These are phyloP conservation scores for Chlorella sp. DNA, from an alignment of 139 green algal species.

Conservation along the genomic window DNA sequence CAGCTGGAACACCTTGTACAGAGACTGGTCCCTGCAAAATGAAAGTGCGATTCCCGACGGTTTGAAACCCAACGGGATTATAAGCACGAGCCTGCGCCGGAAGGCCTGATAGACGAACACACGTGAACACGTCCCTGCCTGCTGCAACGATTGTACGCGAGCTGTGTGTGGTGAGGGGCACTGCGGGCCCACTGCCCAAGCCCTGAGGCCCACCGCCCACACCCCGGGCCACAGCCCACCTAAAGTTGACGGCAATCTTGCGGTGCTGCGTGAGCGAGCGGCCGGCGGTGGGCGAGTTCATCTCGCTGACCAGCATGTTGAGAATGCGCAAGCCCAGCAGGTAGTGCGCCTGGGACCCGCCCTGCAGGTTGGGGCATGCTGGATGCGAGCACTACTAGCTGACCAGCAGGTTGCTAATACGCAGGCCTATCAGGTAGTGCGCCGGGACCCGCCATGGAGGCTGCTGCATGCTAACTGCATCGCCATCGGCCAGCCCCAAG, in stretches of 20 bases:
- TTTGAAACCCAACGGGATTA: too few relatives aligned
- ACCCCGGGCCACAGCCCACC: not conserved
- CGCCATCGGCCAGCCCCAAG: too few relatives aligned
- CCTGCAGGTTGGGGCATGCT: slow-evolving; percentile 19
- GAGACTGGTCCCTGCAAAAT: slow-evolving; percentile 20
- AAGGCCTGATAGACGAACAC: too few relatives aligned
- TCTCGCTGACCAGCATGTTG: slow-evolving; percentile 89
- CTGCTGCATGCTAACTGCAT: slow-evolving; percentile 2
- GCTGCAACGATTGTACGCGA: too few relatives aligned
- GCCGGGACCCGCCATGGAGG: slow-evolving; percentile 23
- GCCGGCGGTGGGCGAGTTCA: slow-evolving; percentile 89
- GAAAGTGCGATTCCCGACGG: too few relatives aligned
- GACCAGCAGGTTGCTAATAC: slow-evolving; percentile 89
- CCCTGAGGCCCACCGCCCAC: not conserved
- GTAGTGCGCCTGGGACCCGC: slow-evolving; percentile 73
- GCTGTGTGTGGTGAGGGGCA: too few relatives aligned
- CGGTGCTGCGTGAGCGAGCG: slow-evolving; percentile 93
- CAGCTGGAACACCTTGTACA: slow-evolving; percentile 64
- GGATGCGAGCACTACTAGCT: not conserved
- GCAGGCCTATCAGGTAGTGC: slow-evolving; percentile 92
- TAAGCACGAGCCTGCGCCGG: too few relatives aligned
- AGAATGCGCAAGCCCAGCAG: slow-evolving; percentile 92
- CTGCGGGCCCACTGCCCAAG: too few relatives aligned
- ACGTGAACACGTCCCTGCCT: too few relatives aligned
- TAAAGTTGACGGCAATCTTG: slow-evolving; percentile 78